phyloP scores from a whole-genome alignment of 2,329 filamentous ascomycete genomes.

The Cladophialophora psammophila region DNA sequence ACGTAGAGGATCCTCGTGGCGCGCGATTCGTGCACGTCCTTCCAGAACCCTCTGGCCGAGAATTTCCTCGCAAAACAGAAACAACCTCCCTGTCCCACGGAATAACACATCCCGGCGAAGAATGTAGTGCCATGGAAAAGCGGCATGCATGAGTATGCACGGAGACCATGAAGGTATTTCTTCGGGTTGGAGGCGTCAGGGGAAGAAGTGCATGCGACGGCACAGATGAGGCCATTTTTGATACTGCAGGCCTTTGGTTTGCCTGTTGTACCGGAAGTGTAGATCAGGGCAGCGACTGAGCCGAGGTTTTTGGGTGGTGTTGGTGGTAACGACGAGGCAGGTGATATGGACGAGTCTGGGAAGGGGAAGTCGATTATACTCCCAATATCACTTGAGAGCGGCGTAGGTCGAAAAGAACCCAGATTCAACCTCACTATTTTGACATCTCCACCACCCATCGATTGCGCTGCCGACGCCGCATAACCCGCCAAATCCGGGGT shows the following conservation, averaged over 20 bases:
- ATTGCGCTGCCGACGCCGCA: constrained; percentile 33
- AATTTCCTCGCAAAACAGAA: constrained; percentile 52
- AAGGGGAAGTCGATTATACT: constrained; percentile 32
- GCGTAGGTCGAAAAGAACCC: constrained; percentile 26
- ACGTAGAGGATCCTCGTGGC: constrained; percentile 65
- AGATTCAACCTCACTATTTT: constrained; percentile 34
- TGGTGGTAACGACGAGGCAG: constrained; percentile 21
- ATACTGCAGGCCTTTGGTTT: constrained; percentile 42
- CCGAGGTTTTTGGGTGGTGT: constrained; percentile 40
- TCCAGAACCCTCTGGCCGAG: constrained; percentile 37
- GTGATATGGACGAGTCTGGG: constrained; percentile 22
- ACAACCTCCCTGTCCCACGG: constrained; percentile 51
- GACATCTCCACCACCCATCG: constrained; percentile 38
- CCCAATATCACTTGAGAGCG: constrained; percentile 43
- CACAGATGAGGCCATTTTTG: constrained; percentile 46
- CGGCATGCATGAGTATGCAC: constrained; percentile 57
- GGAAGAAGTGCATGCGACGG: constrained; percentile 44
- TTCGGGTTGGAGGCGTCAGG: constrained; percentile 48
- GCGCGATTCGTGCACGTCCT: constrained; percentile 46
- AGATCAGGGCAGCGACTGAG: constrained; percentile 53
- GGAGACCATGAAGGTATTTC: constrained; percentile 53
- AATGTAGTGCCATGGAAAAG: constrained; percentile 60
- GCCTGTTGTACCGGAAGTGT: constrained; percentile 56
- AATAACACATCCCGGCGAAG: constrained; percentile 54
- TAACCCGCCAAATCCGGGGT: constrained; percentile 53